Evolutionary conservation across 306 rosid genomes (phyloP), one percentile per base, ranked within the genome.

Genomic region (Clitoria ternatea): DNA sequence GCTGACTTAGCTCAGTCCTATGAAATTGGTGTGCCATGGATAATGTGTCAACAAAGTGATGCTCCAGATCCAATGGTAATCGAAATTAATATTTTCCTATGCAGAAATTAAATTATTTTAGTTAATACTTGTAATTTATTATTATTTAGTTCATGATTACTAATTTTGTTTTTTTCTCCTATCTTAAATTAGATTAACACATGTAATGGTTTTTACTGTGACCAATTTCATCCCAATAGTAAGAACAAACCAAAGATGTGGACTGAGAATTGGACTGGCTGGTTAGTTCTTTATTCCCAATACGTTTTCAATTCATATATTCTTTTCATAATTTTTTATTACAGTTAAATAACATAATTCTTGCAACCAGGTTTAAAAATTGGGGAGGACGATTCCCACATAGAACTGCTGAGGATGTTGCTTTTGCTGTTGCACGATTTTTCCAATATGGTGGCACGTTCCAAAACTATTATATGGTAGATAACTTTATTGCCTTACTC

Each of bases 391-490:
- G 12, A 47, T 24, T 66, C 37, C 87, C 82, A 20, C 79, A 53
- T 22, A 75, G 87, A 48, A 79, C 87, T 30, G 84, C 82, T 1
- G 77, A 67, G 70, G 86, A 83, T 71, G 53, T 75, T 45, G 73
- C 87, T 52, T 83, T 27, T 48, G 47, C 87, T 35, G 84, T 83
- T 53, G 84, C 77, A 20, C 12, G 71, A 1, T 83, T 83, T 60
- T 79, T 43, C 48, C 84, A 79, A 43, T 20, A 0, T 61, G 74
- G 81, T 20, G 84, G 87, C 17, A 73, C 83, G 12, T 32, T 79
- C 27, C 79, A 70, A 33, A 83, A 83, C 67, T 83, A 83, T 44
- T 83, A 83, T 27, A 79, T 83, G 84, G 84, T 71, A 66, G 19
- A 0, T 44, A 73, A 50, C 9, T 11, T 13, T 2, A 29, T 29